Evolutionary conservation across 2,329 filamentous ascomycete species (phyloP).

Genomic region (Microsporum canis): DNA sequence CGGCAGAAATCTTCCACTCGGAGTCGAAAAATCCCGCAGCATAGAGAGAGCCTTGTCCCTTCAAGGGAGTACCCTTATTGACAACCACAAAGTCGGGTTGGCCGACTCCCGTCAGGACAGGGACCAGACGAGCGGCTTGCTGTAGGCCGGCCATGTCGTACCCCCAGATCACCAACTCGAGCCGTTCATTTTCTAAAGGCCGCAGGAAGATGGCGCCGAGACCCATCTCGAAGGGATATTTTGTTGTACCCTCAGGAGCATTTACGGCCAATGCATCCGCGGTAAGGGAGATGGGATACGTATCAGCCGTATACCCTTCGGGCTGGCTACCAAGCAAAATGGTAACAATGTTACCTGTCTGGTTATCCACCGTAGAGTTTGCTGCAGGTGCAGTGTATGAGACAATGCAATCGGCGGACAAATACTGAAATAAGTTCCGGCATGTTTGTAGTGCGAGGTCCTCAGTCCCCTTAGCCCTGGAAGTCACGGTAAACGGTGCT

Average conservation of each 20-base stretch:
- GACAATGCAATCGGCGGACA: slow-evolving; percentile 39
- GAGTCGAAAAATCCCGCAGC: slow-evolving; percentile 47
- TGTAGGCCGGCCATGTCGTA: slow-evolving; percentile 36
- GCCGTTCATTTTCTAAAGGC: slow-evolving; percentile 36
- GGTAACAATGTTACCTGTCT: slow-evolving; percentile 37
- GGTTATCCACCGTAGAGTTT: not conserved
- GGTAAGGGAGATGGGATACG: slow-evolving; percentile 22
- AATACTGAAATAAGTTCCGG: slow-evolving; percentile 49
- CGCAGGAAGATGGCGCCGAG: slow-evolving; percentile 43
- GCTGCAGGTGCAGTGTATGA: slow-evolving; percentile 15
- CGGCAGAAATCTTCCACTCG: slow-evolving; percentile 41
- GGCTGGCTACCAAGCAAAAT: slow-evolving; percentile 19
- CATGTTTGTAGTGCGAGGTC: slow-evolving; percentile 43
- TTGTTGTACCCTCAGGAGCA: slow-evolving; percentile 14
- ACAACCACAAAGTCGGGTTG: slow-evolving; percentile 48
- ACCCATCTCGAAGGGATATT: slow-evolving; percentile 24
- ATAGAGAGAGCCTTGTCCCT: slow-evolving; percentile 41
- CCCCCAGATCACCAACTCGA: slow-evolving; percentile 49
- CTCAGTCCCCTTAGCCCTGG: slow-evolving; percentile 19
- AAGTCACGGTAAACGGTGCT: slow-evolving; percentile 36
- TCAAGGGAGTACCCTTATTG: slow-evolving; percentile 37
- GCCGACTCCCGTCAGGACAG: slow-evolving; percentile 45
- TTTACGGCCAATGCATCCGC: slow-evolving; percentile 12
- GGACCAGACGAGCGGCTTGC: slow-evolving; percentile 43
- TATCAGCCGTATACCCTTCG: slow-evolving; percentile 11